Evolutionary conservation across 306 rosid genomes (phyloP).

Genomic region (Vachellia collinsii): DNA sequence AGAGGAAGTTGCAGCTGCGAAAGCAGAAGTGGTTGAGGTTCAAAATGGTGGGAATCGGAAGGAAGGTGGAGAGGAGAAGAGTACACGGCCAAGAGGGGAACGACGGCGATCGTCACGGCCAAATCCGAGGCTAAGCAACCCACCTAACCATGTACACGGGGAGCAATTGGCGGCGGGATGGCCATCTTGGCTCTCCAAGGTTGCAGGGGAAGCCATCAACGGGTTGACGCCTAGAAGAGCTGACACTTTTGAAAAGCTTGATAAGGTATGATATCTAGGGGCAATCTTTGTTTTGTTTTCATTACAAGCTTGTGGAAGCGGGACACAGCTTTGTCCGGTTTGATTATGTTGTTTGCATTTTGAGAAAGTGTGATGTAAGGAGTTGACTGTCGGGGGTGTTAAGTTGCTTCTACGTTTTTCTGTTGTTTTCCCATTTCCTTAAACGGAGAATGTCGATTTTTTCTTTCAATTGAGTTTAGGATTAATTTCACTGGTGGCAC

Average conservation of each 20-base stretch:
- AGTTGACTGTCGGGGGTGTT: neutral
- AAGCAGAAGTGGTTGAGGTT: slow-evolving; percentile 41
- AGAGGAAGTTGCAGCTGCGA: slow-evolving; percentile 49
- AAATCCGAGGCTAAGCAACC: slow-evolving; percentile 89
- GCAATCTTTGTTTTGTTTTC: slow-evolving; percentile 14
- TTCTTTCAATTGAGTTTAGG: slow-evolving; percentile 32
- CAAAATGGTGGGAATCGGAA: slow-evolving; percentile 53
- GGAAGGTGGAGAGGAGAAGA: slow-evolving; percentile 60
- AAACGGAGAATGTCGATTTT: slow-evolving; percentile 13
- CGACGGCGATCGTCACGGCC: slow-evolving; percentile 76
- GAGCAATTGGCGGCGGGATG: slow-evolving; percentile 99
- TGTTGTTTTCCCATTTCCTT: slow-evolving; percentile 25
- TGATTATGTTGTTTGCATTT: slow-evolving; percentile 37
- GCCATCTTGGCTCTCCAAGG: slow-evolving; percentile 98
- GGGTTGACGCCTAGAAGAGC: slow-evolving; percentile 95
- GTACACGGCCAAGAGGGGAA: slow-evolving; percentile 57
- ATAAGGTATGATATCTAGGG: slow-evolving; percentile 54
- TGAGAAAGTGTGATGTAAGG: slow-evolving; percentile 20
- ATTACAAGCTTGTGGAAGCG: slow-evolving; percentile 15
- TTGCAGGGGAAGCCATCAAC: slow-evolving; percentile 96
- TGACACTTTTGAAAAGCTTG: slow-evolving; percentile 91
- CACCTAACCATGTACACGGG: slow-evolving; percentile 80
- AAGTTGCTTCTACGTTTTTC: neutral
- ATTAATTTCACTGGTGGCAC: slow-evolving; percentile 19
- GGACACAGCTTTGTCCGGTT: slow-evolving; percentile 6